phyloP scores from a whole-genome alignment of 805 yeast species.

The Starmerella stellata region DNA sequence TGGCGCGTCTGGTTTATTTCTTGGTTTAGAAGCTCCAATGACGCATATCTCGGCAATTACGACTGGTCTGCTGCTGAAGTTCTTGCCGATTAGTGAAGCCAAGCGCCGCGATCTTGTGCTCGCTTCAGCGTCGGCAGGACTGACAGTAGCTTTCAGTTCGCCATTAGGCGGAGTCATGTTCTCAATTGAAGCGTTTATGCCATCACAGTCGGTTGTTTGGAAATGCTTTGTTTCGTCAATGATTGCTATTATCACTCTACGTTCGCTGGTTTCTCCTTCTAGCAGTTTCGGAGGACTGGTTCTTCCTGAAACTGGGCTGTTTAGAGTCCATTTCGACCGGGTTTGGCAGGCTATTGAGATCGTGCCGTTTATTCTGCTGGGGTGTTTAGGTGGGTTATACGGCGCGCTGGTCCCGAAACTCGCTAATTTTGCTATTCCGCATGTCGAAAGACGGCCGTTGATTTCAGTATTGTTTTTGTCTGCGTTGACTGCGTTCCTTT shows the following conservation, averaged over 20 bases:
- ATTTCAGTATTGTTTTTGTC: slow-evolving; percentile 33
- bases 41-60: slow-evolving; percentile 45
- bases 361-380: slow-evolving; percentile 53
- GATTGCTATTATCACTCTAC: slow-evolving; percentile 42
- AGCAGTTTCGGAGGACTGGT: slow-evolving; percentile 17
- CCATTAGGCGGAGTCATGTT: slow-evolving; percentile 81
- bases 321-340: slow-evolving; percentile 48
- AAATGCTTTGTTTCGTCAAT: slow-evolving; percentile 66
- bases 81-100: slow-evolving; percentile 21
- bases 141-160: slow-evolving; percentile 67
- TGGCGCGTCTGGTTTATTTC: slow-evolving; percentile 62
- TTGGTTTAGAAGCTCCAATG: slow-evolving; percentile 75
- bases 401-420: slow-evolving; percentile 31
- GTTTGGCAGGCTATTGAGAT: slow-evolving; percentile 58
- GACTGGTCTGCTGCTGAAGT: slow-evolving; percentile 25
- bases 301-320: slow-evolving; percentile 37
- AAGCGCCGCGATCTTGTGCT: slow-evolving; percentile 43
- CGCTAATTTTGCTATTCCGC: slow-evolving; percentile 4
- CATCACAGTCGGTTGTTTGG: slow-evolving; percentile 52
- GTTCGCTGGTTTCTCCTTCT: slow-evolving; percentile 33
- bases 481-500: slow-evolving; percentile 32
- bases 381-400: slow-evolving; percentile 48
- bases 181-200: slow-evolving; percentile 34
- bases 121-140: slow-evolving; percentile 71
- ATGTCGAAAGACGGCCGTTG: slow-evolving; percentile 15